Base-by-base conservation (phyloP, 2,329 filamentous ascomycete species). In the Aureobasidium sp. region DNA sequence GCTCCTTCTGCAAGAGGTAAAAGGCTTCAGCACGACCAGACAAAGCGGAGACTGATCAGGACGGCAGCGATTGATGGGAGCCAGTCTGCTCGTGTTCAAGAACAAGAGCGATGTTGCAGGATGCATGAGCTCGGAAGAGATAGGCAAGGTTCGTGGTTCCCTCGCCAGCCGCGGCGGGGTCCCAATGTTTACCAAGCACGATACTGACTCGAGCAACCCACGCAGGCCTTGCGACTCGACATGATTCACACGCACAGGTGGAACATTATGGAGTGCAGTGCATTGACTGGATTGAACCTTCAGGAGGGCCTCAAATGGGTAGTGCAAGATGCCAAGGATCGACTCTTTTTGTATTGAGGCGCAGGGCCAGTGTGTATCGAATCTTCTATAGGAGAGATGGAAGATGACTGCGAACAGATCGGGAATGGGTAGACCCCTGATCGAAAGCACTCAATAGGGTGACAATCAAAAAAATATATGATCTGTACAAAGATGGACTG, bases 81-180 rank as follows among this genome's bases (percentile, higher is more conserved):
- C 94, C 21, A 96, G 90, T 76, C 79, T 99, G 62, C 83, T 99
- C 37, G 88, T 99, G 10, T 96, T 99, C 77, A 87, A 93, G 64
- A 99, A 99, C 81, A 99, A 99, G 79, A 96, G 90, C 53, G 94
- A 99, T 73, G 89, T 99, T 51, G 80, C 85, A 61, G 91, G 91
- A 45, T 92, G 92, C 74, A 96, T 99, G 93, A 83, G 81, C 59
- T 87, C 91, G 72, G 81, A 86, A 54, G 94, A 97, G 72, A 90
- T 97, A 65, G 82, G 87, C 63, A 75, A 87, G 77, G 89, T 90
- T 76, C 53, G 42, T 60, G 49, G 39, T 61, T 53, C 53, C 47
- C 44, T 57, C 55, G 44, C 34, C 58, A 51, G 59, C 50, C 27
- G 36, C 29, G 25, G 55, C n/a, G 44, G 61, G 54, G 47, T 42